Percentiles rank a stretch among this genome's conserved stretches.
These are phyloP conservation scores for Penicillium simplicissimum DNA, from an alignment of 495 filamentous ascomycete species.

Conservation along the genomic window DNA sequence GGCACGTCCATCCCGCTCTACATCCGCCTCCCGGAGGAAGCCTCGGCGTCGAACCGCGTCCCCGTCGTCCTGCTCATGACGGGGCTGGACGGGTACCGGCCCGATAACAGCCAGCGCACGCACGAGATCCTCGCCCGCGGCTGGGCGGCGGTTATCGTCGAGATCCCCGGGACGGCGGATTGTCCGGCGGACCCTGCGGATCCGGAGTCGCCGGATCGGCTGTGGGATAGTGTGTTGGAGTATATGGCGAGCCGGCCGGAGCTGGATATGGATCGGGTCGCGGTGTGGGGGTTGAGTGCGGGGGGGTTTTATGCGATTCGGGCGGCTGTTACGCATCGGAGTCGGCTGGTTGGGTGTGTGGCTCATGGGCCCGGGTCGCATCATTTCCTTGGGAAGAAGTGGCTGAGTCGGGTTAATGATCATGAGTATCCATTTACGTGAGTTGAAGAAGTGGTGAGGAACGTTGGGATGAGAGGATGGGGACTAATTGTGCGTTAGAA, in stretches of 20 bases:
- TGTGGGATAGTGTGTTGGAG: constrained; percentile 59
- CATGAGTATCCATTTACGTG: constrained; percentile 78
- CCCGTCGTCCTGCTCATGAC: constrained; percentile 72
- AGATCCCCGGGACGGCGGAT: constrained; percentile 82
- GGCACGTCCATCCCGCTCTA: constrained; percentile 64
- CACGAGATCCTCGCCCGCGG: constrained; percentile 63
- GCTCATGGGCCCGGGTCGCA: constrained; percentile 73
- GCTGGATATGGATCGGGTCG: constrained; percentile 63
- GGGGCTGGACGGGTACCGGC: constrained; percentile 76
- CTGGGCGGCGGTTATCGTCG: constrained; percentile 62
- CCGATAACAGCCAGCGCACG: constrained; percentile 72
- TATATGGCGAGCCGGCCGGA: constrained; percentile 60
- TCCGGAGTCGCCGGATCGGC: constrained; percentile 51
- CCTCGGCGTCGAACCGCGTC: constrained; percentile 38
- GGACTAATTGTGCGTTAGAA: constrained; percentile 32
- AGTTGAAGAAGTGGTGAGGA: constrained; percentile 32
- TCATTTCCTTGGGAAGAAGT: constrained; percentile 64
- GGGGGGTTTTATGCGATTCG: constrained; percentile 79
- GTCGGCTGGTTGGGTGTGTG: constrained; percentile 58
- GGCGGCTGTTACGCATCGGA: constrained; percentile 68
- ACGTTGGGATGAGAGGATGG: background rate
- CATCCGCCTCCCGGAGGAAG: constrained; percentile 56
- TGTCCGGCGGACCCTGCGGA: constrained; percentile 65
- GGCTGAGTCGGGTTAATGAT: constrained; percentile 66
- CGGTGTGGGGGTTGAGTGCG: constrained; percentile 71